phyloP scores from a whole-genome alignment of 208 protist genomes.

The Spongospora subterranea region DNA sequence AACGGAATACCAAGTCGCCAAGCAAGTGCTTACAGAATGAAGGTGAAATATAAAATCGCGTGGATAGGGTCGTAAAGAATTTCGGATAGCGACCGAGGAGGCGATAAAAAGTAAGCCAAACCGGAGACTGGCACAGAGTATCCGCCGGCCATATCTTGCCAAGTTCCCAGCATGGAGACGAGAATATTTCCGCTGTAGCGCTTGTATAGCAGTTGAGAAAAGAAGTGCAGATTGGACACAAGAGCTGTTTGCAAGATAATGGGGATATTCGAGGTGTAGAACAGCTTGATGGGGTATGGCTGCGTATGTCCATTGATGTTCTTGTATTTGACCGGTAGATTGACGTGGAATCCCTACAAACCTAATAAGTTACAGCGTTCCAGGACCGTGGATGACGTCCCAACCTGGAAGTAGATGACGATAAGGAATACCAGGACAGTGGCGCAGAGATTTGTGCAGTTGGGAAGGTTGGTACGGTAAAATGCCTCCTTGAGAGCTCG shows the following conservation, averaged over 20 bases:
- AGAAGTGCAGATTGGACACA: constrained; percentile 98
- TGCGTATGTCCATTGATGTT: constrained; percentile 60
- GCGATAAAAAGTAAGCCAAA: constrained; percentile 98
- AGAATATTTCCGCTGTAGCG: constrained; percentile 96
- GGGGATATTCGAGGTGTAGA: constrained; percentile 99
- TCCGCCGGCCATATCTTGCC: constrained; percentile 74
- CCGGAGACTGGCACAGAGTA: constrained; percentile 79
- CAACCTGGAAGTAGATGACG: constrained; percentile 98
- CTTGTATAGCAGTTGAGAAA: constrained; percentile 99
- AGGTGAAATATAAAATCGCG: constrained; percentile 95
- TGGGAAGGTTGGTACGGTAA: constrained; percentile 98
- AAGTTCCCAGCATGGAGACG: constrained; percentile 95
- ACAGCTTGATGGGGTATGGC: constrained; percentile 99
- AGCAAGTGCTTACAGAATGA: constrained; percentile 84
- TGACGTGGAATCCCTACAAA: constrained; percentile 91
- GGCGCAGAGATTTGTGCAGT: constrained; percentile 98
- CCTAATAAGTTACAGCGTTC: background rate
- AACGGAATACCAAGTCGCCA: background rate
- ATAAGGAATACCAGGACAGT: constrained; percentile 98
- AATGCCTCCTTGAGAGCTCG: constrained; percentile 98
- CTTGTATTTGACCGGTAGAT: constrained; percentile 86
- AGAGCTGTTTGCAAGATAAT: constrained; percentile 99
- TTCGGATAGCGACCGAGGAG: constrained; percentile 84
- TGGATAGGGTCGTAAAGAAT: constrained; percentile 96
- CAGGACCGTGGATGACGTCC: background rate